Evolutionary conservation across 108 stramenopile species (phyloP).

Genomic region (Cyclotella cryptica): DNA sequence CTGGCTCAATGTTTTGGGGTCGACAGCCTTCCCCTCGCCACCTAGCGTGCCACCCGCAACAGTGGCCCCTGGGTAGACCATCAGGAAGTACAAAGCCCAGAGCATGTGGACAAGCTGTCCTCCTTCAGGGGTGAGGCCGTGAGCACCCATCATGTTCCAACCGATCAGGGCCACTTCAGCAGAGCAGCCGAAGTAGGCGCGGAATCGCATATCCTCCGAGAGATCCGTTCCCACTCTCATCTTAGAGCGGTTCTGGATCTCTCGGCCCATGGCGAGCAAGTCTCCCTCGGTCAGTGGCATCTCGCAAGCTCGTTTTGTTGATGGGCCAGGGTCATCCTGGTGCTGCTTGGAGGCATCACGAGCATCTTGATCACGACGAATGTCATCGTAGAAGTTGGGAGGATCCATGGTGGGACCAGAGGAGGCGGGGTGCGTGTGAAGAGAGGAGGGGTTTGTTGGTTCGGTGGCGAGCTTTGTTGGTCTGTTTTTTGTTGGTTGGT

Average conservation of each 20-base stretch:
- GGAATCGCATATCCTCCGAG: conserved; percentile 1
- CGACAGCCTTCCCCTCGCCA: background rate
- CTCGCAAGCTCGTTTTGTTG: background rate
- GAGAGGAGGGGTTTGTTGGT: no score
- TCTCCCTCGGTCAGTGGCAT: background rate
- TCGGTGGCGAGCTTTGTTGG: no score
- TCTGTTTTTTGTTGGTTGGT: no score
- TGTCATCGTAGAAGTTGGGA: background rate
- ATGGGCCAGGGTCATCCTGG: background rate
- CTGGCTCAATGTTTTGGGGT: background rate
- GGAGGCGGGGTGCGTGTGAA: no score
- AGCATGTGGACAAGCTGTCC: background rate
- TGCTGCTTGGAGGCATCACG: background rate
- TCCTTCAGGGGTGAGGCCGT: background rate
- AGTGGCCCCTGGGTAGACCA: conserved; percentile 4
- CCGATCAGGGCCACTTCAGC: background rate
- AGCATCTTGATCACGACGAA: no score
- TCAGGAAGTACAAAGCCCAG: conserved; percentile 15
- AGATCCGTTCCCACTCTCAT: background rate
- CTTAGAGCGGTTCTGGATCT: conserved; percentile 13
- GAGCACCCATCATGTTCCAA: background rate
- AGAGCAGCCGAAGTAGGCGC: background rate
- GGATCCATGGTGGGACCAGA: background rate
- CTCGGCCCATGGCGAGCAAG: background rate
- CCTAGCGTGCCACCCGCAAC: background rate